Conservation (phyloP, 768 basidiomycete species). For the Phallus indusiatus region DNA sequence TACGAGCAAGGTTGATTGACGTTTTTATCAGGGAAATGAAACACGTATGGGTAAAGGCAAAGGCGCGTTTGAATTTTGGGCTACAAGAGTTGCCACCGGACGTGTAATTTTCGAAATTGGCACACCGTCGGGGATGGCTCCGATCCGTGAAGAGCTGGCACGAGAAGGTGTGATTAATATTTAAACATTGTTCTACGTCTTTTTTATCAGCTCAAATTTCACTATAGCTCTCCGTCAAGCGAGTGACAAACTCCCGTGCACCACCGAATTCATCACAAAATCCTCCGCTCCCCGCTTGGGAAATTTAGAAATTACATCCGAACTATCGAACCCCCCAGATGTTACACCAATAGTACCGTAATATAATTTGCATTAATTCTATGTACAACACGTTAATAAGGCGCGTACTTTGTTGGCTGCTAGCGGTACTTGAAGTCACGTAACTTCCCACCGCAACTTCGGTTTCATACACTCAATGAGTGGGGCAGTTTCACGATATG, state of each 20-base stretch:
- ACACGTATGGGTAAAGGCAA: slow-evolving; percentile 99
- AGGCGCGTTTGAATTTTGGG: slow-evolving; percentile 96
- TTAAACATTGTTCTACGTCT: background rate
- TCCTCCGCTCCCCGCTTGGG: slow-evolving; percentile 66
- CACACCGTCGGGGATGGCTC: slow-evolving; percentile 42
- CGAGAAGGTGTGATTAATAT: slow-evolving; percentile 58
- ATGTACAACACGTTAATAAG: no score
- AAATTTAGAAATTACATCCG: slow-evolving; percentile 27
- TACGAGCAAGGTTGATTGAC: background rate
- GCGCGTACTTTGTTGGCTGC: no score
- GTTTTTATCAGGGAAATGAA: slow-evolving; percentile 73
- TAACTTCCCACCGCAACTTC: no score
- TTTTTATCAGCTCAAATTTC: background rate
- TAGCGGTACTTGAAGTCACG: no score
- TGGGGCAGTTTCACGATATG: no score
- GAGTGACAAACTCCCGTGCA: slow-evolving; percentile 77
- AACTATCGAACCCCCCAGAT: background rate
- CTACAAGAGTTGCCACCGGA: slow-evolving; percentile 79
- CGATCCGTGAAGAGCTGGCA: slow-evolving; percentile 83
- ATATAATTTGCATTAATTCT: no score
- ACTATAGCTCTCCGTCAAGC: slow-evolving; percentile 74
- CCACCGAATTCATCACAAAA: slow-evolving; percentile 76
- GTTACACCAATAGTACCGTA: background rate
- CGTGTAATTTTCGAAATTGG: slow-evolving; percentile 93
- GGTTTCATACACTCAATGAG: no score